A percentile compares a stretch with the other conserved stretches of the same genome.
These are phyloP conservation scores for Exophiala sideris DNA, from an alignment of 2,329 filamentous ascomycete genomes.

Conservation along the genomic window DNA sequence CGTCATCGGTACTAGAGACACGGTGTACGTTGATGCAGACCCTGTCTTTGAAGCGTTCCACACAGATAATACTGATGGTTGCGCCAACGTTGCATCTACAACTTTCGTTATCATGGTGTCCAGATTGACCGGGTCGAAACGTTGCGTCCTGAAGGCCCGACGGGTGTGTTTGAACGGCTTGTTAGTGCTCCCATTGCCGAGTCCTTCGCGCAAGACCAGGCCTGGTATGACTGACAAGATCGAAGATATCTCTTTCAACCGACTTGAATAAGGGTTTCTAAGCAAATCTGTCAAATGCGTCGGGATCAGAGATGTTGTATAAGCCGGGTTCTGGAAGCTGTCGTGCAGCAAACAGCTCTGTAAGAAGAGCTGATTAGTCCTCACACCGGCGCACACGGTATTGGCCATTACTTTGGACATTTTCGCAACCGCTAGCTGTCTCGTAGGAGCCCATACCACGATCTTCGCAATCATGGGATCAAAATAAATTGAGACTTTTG, in stretches of 20 bases:
- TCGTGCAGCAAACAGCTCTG: slow-evolving; percentile 29
- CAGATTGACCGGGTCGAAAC: slow-evolving; percentile 33
- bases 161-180: slow-evolving; percentile 29
- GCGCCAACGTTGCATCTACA: neutral
- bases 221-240: slow-evolving; percentile 25
- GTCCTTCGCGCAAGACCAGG: slow-evolving; percentile 14
- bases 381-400: slow-evolving; percentile 67
- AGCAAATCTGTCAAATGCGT: slow-evolving; percentile 30
- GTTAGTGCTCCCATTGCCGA: neutral
- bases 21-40: neutral
- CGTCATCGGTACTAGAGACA: too few species aligned
- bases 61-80: slow-evolving; percentile 3
- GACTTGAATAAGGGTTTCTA: slow-evolving; percentile 19
- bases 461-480: slow-evolving; percentile 50
- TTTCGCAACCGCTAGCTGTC: slow-evolving; percentile 36
- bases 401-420: slow-evolving; percentile 35
- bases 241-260: slow-evolving; percentile 9
- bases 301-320: slow-evolving; percentile 35
- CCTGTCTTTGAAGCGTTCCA: slow-evolving; percentile 3
- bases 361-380: slow-evolving; percentile 34
- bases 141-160: slow-evolving; percentile 35
- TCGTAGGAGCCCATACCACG: slow-evolving; percentile 43
- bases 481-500: slow-evolving; percentile 44
- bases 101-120: slow-evolving; percentile 1
- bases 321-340: slow-evolving; percentile 46